Conservation (phyloP, 352 stramenopile species). For the Pythium guiyangense region DNA sequence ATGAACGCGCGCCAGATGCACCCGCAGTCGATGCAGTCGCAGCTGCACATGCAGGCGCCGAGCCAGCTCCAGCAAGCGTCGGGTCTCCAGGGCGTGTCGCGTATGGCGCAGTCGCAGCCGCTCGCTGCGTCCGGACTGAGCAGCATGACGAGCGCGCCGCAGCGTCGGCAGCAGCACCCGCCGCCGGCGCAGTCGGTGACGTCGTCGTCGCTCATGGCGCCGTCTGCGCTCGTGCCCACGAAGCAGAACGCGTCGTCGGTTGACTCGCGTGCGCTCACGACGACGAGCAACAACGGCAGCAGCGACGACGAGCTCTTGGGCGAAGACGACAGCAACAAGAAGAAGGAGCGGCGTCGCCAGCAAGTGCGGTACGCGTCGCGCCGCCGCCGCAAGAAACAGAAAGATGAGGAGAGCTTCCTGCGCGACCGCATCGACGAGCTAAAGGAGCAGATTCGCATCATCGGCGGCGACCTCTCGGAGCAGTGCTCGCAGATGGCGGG, state of each 20-base stretch:
- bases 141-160: neutral
- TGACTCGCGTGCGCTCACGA: slow-evolving; percentile 37
- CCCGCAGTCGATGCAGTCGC: slow-evolving; percentile 13
- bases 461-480: slow-evolving; percentile 68
- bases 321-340: slow-evolving; percentile 63
- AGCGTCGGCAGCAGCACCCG: slow-evolving; percentile 8
- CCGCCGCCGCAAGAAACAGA: slow-evolving; percentile 79
- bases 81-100: slow-evolving; percentile 10
- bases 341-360: slow-evolving; percentile 74
- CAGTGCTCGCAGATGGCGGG: slow-evolving; percentile 77
- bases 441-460: slow-evolving; percentile 83
- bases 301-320: slow-evolving; percentile 51
- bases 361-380: slow-evolving; percentile 78
- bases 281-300: slow-evolving; percentile 47
- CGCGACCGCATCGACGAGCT: slow-evolving; percentile 77
- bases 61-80: slow-evolving; percentile 12
- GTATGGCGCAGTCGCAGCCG: slow-evolving; percentile 5
- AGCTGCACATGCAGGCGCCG: slow-evolving; percentile 16
- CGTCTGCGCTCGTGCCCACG: slow-evolving; percentile 36
- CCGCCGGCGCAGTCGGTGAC: slow-evolving; percentile 18
- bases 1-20: slow-evolving; percentile 17
- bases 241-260: slow-evolving; percentile 22
- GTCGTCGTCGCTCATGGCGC: slow-evolving; percentile 16
- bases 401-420: slow-evolving; percentile 80
- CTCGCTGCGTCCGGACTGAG: no score